Evolutionary conservation across 179 eudicot genomes (phyloP).

Genomic region (Beta lomatogona): DNA sequence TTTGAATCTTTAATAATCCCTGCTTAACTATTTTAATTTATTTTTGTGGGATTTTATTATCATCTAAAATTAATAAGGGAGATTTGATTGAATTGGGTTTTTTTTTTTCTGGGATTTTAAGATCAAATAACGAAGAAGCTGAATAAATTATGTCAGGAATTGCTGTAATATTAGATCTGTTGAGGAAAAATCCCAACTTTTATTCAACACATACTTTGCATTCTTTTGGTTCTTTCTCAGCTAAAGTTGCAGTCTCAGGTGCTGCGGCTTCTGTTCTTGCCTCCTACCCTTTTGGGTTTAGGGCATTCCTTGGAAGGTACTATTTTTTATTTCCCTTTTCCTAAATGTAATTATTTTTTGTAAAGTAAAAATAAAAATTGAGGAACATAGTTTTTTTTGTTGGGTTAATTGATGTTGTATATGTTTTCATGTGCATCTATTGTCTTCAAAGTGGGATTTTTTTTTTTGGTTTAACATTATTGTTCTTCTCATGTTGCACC

Average conservation of each 20-base stretch:
- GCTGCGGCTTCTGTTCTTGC: slow-evolving; percentile 66
- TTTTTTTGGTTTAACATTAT: no score
- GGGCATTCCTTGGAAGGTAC: slow-evolving; percentile 53
- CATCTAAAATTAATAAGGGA: not conserved
- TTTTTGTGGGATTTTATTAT: slow-evolving; percentile 6
- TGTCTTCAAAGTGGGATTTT: no score
- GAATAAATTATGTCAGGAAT: slow-evolving; percentile 53
- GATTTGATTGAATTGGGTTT: slow-evolving; percentile 21
- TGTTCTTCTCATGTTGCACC: no score
- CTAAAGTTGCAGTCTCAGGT: slow-evolving; percentile 49
- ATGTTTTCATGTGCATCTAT: not conserved
- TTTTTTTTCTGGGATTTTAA: not conserved
- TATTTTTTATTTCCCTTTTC: not conserved
- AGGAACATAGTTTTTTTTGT: not conserved
- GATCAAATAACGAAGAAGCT: not conserved
- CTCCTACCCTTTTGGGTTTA: slow-evolving; percentile 59
- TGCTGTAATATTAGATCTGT: slow-evolving; percentile 55
- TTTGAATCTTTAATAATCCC: not conserved
- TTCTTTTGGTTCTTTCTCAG: slow-evolving; percentile 53
- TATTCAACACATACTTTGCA: slow-evolving; percentile 41
- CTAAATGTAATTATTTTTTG: not conserved
- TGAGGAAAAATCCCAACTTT: slow-evolving; percentile 55
- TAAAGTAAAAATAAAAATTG: not conserved
- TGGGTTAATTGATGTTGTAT: not conserved
- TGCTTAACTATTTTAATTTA: not conserved